Conservation (phyloP, 805 yeast species). For the Yarrowia porcina region DNA sequence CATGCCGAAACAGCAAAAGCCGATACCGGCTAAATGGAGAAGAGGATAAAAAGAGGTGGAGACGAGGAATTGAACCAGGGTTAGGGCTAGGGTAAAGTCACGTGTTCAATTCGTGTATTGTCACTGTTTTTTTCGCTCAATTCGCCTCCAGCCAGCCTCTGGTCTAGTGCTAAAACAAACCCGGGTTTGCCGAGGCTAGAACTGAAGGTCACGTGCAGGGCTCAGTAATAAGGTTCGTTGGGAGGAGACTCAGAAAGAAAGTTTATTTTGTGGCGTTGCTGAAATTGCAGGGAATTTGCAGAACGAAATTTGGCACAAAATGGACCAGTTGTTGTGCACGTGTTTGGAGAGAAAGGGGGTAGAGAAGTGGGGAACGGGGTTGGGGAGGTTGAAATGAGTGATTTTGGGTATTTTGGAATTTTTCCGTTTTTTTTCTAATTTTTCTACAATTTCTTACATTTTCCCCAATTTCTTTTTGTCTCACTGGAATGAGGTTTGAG, state of each 20-base stretch:
- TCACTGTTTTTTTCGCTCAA: no score
- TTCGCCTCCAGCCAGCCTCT: neutral
- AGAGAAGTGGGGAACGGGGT: no score
- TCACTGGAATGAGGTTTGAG: no score
- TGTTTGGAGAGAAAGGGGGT: no score
- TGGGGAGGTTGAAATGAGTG: no score
- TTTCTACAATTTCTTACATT: no score
- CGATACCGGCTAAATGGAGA: neutral
- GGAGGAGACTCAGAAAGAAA: neutral
- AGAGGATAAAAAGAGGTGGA: neutral
- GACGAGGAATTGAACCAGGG: neutral
- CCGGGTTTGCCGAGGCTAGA: neutral
- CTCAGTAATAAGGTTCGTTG: neutral
- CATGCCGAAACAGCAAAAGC: conserved; percentile 19
- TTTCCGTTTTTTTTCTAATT: no score
- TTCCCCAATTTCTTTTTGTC: no score
- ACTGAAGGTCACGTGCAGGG: neutral
- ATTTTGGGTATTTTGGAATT: no score
- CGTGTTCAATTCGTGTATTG: no score
- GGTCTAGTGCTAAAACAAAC: neutral
- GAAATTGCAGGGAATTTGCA: neutral
- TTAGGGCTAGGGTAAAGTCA: no score
- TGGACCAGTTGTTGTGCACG: neutral
- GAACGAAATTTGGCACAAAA: neutral
- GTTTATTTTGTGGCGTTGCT: neutral